A percentile compares a stretch with the other conserved stretches of the same genome.
phyloP scores from a whole-genome alignment of 2,329 filamentous ascomycete genomes.

The Dactylellina leptospora region DNA sequence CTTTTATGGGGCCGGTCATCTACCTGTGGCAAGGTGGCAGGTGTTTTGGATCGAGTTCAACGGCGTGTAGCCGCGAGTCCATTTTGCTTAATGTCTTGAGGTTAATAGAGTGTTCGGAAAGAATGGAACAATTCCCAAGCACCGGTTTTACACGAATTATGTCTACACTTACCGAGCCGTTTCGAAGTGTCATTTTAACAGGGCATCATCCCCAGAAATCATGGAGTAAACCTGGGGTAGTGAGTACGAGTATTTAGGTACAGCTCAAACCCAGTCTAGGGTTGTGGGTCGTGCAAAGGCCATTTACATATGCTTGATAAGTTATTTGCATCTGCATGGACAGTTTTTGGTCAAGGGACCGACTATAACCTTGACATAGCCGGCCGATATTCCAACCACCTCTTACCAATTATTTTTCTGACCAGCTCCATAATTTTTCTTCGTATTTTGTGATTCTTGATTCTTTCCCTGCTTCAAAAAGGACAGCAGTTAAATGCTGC shows the following conservation, averaged over 20 bases:
- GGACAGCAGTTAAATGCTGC: slow-evolving; percentile 13
- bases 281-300: slow-evolving; percentile 26
- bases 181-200: slow-evolving; percentile 33
- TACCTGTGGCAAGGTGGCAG: slow-evolving; percentile 31
- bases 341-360: slow-evolving; percentile 41
- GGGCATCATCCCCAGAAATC: slow-evolving; percentile 43
- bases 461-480: slow-evolving; percentile 10
- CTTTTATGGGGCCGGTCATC: slow-evolving; percentile 20
- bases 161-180: slow-evolving; percentile 46
- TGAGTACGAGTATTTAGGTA: slow-evolving; percentile 34
- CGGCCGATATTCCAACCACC: slow-evolving; percentile 48
- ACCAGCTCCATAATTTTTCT: slow-evolving; percentile 29
- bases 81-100: not conserved
- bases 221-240: slow-evolving; percentile 52
- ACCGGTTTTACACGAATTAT: slow-evolving; percentile 2
- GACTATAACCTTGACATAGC: slow-evolving; percentile 48
- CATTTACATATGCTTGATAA: slow-evolving; percentile 34
- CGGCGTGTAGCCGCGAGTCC: not conserved
- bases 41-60: slow-evolving; percentile 1
- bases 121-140: slow-evolving; percentile 34
- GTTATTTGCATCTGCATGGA: slow-evolving; percentile 35
- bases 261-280: slow-evolving; percentile 29
- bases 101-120: slow-evolving; percentile 21
- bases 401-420: slow-evolving; percentile 30
- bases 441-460: slow-evolving; percentile 15